Evolutionary conservation across 2,329 filamentous ascomycete species (phyloP).

Genomic region (Aspergillus bombycis): DNA sequence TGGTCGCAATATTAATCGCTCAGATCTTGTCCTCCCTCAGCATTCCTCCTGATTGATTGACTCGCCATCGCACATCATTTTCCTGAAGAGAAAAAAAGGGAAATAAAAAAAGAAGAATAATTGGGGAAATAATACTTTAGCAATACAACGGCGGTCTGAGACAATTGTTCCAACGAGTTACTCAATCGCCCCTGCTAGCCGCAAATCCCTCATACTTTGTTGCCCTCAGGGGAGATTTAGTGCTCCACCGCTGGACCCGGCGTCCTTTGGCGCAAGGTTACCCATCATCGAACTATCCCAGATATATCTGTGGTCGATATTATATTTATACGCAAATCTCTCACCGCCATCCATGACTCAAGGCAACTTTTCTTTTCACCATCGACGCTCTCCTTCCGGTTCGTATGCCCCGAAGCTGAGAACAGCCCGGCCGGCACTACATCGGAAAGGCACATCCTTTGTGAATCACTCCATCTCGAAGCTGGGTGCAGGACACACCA

Average conservation of each 20-base stretch:
- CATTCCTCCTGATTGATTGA: slow-evolving; percentile 16
- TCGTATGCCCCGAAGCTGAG: slow-evolving; percentile 37
- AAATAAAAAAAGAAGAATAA: neutral
- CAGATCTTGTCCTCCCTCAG: slow-evolving; percentile 17
- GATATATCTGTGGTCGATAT: slow-evolving; percentile 16
- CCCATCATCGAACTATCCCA: slow-evolving; percentile 21
- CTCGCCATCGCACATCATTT: slow-evolving; percentile 14
- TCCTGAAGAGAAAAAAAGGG: slow-evolving; percentile 5
- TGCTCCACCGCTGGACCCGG: slow-evolving; percentile 29
- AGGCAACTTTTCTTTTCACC: slow-evolving; percentile 24
- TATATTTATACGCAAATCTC: slow-evolving; percentile 27
- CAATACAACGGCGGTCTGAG: slow-evolving; percentile 21
- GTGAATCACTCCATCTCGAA: slow-evolving; percentile 37
- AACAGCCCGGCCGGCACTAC: slow-evolving; percentile 33
- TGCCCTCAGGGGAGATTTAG: slow-evolving; percentile 28
- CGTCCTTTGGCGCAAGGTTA: slow-evolving; percentile 25
- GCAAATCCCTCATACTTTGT: slow-evolving; percentile 35
- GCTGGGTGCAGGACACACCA: slow-evolving; percentile 34
- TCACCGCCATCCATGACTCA: slow-evolving; percentile 47
- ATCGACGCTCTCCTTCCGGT: slow-evolving; percentile 38
- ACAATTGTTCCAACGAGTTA: slow-evolving; percentile 22
- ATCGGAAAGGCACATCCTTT: slow-evolving; percentile 38
- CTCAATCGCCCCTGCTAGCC: slow-evolving; percentile 16
- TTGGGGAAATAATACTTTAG: neutral
- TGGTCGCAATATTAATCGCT: slow-evolving; percentile 13